Evolutionary conservation across 495 filamentous ascomycete species (phyloP), one percentile per base, ranked within the genome.

Genomic region (Tuber brumale): DNA sequence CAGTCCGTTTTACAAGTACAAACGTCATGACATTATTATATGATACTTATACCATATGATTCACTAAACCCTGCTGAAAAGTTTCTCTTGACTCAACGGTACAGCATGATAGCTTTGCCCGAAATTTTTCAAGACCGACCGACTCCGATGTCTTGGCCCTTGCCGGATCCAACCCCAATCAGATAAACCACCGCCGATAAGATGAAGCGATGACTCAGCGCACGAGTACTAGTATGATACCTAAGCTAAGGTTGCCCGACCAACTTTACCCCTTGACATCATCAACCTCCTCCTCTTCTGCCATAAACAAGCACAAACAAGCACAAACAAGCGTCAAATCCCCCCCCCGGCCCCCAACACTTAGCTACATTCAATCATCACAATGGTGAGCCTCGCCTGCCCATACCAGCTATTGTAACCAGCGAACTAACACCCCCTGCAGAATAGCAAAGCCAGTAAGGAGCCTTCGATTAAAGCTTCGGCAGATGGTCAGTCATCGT

Each of bases 401-500:
- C 27, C 57, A 3, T 66, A 16, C 57, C 14, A 18, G 57, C 14
- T 35, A 35, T 66, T 18, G 57, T 3, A 35, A 1, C 57, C 27
- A 66, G 27, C 73, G 44, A 48, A 35, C 77, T 76, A 76, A 76
- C 44, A 37, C 21, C 37, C 16, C 21, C 70, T 61, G 10, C 39
- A 80, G 78, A 70, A 71, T 6, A 69, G 41, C n/a, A 80, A 73
- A 18, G 57, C 43, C 70, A 73, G 70, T 69, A 81, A 81, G 70
- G 80, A 81, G 69, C 39, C 74, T 57, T 74, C 74, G 4, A 81
- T 81, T 37, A 81, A 79, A 66, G 66, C 76, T 70, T 70, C 79
- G 5, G 76, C 76, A 42, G 80, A 82, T 39, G 80, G 80, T 82
- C 76, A n/a, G 80, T 74, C 45, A 66, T 73, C 48, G 19, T 35